A percentile compares a stretch with the other conserved stretches of the same genome.
phyloP scores from a whole-genome alignment of 1,139 yeast species.

The Candida tunisiensis region DNA sequence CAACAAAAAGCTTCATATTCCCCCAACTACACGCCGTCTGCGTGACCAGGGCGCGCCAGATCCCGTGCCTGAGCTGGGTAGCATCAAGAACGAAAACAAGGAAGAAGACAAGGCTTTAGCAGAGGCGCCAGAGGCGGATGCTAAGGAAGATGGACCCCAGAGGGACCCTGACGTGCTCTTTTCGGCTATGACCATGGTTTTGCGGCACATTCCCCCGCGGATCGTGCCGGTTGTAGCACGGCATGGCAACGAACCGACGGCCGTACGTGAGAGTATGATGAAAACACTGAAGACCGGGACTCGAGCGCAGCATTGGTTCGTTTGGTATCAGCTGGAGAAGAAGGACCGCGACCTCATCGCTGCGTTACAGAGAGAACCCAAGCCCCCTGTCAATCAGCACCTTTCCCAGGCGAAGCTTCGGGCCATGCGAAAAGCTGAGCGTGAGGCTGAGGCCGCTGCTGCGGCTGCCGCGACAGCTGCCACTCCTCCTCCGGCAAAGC shows the following conservation, averaged over 20 bases:
- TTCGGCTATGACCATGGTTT: constrained; percentile 46
- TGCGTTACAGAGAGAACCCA: constrained; percentile 11
- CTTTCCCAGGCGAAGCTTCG: constrained; percentile 14
- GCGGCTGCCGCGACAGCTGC: constrained; percentile 1
- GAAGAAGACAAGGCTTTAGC: no score
- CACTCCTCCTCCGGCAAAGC: not conserved
- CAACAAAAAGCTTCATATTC: no score
- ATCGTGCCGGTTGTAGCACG: constrained; percentile 54
- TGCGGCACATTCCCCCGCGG: constrained; percentile 47
- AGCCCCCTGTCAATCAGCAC: constrained; percentile 13
- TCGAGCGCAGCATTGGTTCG: constrained; percentile 41
- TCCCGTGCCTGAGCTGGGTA: no score
- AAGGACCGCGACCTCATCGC: constrained; percentile 39
- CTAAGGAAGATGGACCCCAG: no score
- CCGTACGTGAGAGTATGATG: constrained; percentile 46
- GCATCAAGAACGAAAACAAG: no score
- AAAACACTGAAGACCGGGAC: constrained; percentile 42
- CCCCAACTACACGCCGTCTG: no score
- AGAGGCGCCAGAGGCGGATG: no score
- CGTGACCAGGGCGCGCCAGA: no score
- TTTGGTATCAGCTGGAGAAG: constrained; percentile 82
- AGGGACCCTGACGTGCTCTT: no score
- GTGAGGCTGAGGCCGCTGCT: constrained; percentile 1
- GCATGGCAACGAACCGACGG: constrained; percentile 41
- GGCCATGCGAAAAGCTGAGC: constrained; percentile 8